Percentiles rank a stretch among this genome's conserved stretches.
phyloP scores from a whole-genome alignment of 306 rosid genomes.

The Ochetophila trinervis region DNA sequence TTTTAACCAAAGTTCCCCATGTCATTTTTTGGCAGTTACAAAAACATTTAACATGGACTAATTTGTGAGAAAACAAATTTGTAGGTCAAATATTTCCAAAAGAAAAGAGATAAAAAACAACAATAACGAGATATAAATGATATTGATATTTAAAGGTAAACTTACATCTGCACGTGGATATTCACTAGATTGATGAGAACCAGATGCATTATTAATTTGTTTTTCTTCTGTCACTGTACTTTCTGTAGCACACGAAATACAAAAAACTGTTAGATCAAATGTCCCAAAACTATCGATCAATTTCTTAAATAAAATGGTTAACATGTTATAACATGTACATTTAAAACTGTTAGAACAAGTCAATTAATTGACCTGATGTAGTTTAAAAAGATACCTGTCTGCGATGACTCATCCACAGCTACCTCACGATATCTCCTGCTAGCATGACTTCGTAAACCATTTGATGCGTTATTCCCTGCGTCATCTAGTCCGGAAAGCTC shows the following conservation, averaged over 20 bases:
- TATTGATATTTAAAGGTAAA: background rate
- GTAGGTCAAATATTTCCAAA: background rate
- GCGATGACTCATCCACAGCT: slow-evolving; percentile 37
- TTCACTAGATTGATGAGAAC: slow-evolving; percentile 34
- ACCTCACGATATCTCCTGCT: slow-evolving; percentile 63
- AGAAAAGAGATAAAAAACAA: background rate
- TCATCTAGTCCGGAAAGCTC: slow-evolving; percentile 48
- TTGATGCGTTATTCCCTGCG: slow-evolving; percentile 25
- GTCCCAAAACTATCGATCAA: no score
- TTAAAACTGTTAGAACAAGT: background rate
- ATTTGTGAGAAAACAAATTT: no score
- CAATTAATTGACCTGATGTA: background rate
- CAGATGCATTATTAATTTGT: slow-evolving; percentile 27
- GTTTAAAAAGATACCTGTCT: slow-evolving; percentile 35
- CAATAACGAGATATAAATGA: background rate
- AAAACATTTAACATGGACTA: no score
- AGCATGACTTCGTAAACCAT: slow-evolving; percentile 27
- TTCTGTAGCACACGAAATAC: slow-evolving; percentile 40
- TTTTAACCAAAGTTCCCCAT: no score
- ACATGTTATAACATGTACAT: background rate
- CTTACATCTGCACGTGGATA: slow-evolving; percentile 48
- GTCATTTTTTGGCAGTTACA: no score
- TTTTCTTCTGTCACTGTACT: slow-evolving; percentile 51
- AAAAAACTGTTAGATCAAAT: background rate
- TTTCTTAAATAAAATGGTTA: background rate